phyloP scores from a whole-genome alignment of 345 rosid species.

The Syzygium aqueum region DNA sequence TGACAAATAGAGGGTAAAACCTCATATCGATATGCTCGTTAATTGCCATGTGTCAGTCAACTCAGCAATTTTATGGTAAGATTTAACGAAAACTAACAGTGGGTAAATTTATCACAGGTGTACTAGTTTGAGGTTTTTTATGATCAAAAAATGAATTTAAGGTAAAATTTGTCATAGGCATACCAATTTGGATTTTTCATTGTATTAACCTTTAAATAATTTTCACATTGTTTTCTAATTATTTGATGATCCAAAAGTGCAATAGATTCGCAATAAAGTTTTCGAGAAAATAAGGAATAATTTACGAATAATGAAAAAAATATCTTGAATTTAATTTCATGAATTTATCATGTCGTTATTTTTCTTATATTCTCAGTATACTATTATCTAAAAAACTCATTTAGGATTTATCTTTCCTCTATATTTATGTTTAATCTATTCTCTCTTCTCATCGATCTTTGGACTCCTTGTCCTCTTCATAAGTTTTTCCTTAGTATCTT shows the following conservation, averaged over 20 bases:
- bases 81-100: too few relatives aligned
- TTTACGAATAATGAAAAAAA: background rate
- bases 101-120: too few relatives aligned
- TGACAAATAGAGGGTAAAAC: too few relatives aligned
- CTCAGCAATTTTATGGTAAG: too few relatives aligned
- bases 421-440: background rate
- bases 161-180: too few relatives aligned
- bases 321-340: background rate
- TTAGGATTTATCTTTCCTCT: background rate
- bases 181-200: too few relatives aligned
- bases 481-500: background rate
- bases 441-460: background rate
- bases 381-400: background rate
- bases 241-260: background rate
- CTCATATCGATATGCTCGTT: too few relatives aligned
- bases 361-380: background rate
- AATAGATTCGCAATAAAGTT: background rate
- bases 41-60: too few relatives aligned
- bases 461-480: background rate
- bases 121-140: too few relatives aligned
- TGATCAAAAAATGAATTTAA: too few relatives aligned
- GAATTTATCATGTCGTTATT: background rate
- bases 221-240: background rate
- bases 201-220: background rate
- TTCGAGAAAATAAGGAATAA: background rate